Evolutionary conservation across 2,329 filamentous ascomycete species (phyloP), one percentile per base, ranked within the genome.

Genomic region (Rosellinia necatrix): DNA sequence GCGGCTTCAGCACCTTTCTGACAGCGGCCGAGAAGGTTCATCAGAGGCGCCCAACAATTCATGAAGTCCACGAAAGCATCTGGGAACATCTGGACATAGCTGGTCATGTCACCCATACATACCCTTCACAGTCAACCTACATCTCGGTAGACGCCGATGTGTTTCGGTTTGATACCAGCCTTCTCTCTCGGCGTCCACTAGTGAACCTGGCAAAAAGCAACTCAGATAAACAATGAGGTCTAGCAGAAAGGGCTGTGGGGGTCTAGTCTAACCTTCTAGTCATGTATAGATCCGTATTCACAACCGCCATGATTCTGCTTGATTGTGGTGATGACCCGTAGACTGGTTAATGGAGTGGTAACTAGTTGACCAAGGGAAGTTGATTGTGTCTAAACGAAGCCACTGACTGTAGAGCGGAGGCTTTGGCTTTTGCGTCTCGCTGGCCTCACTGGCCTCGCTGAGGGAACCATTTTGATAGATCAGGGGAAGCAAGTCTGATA

Each of bases 101-200:
- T 92, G 64, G 87, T 85, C 49, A 83, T 80, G 27, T 90, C 89
- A 21, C 89, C 88, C 60, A 87, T 32, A 32, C n/a, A n/a, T 82
- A 12, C 91, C 91, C 69, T 83, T 86, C 34, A 94, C 90, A 0
- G 88, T 90, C 44, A 96, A 75, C 15, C 81, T n/a, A n/a, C 80
- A 50, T 94, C 84, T 89, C 90, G 96, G 60, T 89, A 82, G 1
- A 91, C 89, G 25, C 90, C 89, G 57, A 92, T 88, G 64, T 88
- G 85, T 76, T 96, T 96, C 4, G 86, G 80, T 58, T 86, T 87
- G 72, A 96, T 96, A 1, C 91, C 91, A 5, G 89, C 89, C n/a
- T 59, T 88, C 85, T 58, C 83, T 81, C 67, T 91, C 89, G 7
- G 90, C 87, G 41, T 81, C 82, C 53, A 88, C n/a, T n/a, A n/a